Base-by-base conservation (phyloP, 2,329 filamentous ascomycete genomes). In the Ophiosphaerella narmari region DNA sequence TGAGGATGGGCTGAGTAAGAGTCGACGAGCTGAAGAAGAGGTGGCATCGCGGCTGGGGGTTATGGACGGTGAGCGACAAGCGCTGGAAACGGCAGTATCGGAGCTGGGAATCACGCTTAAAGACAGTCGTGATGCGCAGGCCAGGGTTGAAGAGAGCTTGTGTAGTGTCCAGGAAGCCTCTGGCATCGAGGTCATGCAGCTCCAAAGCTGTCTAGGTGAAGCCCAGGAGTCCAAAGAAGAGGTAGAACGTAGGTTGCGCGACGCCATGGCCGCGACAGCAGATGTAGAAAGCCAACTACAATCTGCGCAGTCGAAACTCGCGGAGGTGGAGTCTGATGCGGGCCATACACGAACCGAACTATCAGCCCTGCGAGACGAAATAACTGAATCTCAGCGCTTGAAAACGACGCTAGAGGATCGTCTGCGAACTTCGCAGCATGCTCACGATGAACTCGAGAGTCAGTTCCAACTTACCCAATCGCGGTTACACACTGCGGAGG, bases 381-480 rank as follows among this genome's bases (percentile, higher is more conserved):
- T 62, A 8, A 36, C 23, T 2, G 35, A 39, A 13, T 32, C 54
- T 8, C 50, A 54, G 44, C 48, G 55, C 5, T 57, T 59, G 11
- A 71, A 67, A 43, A 29, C 43, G 11, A 52, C 62, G 6, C 50
- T 59, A 29, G 55, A 66, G 23, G 49, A 62, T n/a, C 45, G 48
- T 18, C 48, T 69, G 5, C 36, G 43, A 7, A 43, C 45, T 2
- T 38, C 63, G 5, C 51, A 63, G 31, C 43, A 44, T 14, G 57
- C 57, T 32, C 44, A 60, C 26, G 40, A 36, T 35, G 47, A 57
- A 21, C 59, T 68, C 12, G 33, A 58, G 18, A 43, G 50, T 7
- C 53, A 62, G 1, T 34, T 65, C 8, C 39, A 45, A n/a, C 51
- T 54, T 3, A 57, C 58, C 8, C 51, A 40, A 24, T 57, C 57